A percentile compares a stretch with the other conserved stretches of the same genome.
Evolutionary conservation across 2,329 filamentous ascomycete genomes (phyloP).

Genomic region (Cladosporium sp.): DNA sequence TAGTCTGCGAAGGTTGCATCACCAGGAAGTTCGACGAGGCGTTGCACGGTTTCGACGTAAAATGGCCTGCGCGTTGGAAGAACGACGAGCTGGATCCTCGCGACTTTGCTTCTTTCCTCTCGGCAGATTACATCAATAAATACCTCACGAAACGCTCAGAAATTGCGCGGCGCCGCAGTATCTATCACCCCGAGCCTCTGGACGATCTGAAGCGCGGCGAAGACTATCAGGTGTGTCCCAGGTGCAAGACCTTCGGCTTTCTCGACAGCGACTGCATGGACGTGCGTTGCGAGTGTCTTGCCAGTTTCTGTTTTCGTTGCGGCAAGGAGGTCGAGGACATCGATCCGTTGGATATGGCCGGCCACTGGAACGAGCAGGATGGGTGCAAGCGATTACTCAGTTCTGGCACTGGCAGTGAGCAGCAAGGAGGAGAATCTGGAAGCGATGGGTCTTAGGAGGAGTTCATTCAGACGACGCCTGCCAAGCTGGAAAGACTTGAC

Average conservation of each 20-base stretch:
- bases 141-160: background rate
- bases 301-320: background rate
- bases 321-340: background rate
- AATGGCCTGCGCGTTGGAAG: background rate
- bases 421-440: background rate
- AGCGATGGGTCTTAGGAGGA: background rate
- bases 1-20: background rate
- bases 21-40: background rate
- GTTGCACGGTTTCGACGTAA: background rate
- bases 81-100: background rate
- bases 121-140: background rate
- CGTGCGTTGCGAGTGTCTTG: background rate
- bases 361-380: background rate
- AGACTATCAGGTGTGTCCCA: background rate
- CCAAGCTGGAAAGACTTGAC: background rate
- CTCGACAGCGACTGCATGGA: too few relatives aligned
- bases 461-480: background rate
- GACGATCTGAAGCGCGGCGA: background rate
- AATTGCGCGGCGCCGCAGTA: background rate
- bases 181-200: too few relatives aligned
- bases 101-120: background rate
- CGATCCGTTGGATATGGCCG: background rate
- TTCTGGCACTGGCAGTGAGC: background rate
- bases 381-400: background rate
- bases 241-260: too few relatives aligned